Base-by-base conservation (phyloP, 306 rosid species). In the Astragalus glycyphyllos region DNA sequence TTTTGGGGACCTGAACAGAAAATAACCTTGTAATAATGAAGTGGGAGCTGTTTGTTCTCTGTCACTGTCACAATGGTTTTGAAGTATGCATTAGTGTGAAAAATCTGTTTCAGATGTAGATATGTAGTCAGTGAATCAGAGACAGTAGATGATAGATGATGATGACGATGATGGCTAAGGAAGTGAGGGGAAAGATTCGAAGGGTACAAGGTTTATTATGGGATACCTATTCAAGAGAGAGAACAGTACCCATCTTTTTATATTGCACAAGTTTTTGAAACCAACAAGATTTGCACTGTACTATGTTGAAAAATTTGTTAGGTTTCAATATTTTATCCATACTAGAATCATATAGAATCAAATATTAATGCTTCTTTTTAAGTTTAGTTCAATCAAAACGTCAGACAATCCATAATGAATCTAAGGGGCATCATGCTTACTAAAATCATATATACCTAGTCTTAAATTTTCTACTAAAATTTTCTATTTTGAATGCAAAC, bases 1-100 rank as follows among this genome's bases (percentile, higher is more conserved):
- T 41, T 38, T 13, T 60, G 56, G 38, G 58, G 62, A 67, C 44
- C 40, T 55, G 42, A 26, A 60, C 68, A 55, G 17, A 70, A 69
- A 44, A 78, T 41, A 74, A 54, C 60, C 53, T 72, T 15, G 77
- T 45, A 75, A 66, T 68, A 55, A 47, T 41, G 67, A 68, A 80
- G 53, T n/a, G 35, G 57, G 41, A 56, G 54, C 35, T 46, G 68
- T 13, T 65, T 42, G 60, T 59, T 58, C 20, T 54, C 11, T 79
- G 59, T n/a, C n/a, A n/a, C n/a, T n/a, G n/a, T 64, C 77, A 67
- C 23, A 15, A 64, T 72, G 76, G 47, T 58, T 48, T 74, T 59
- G 55, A 70, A 62, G 10, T 26, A 32, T 56, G 11, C 32, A 42
- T 47, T 47, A 46, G 62, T 13, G 48, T 40, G 47, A 41, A 58